Conservation (phyloP, 805 yeast species). For the Spathaspora boniae region DNA sequence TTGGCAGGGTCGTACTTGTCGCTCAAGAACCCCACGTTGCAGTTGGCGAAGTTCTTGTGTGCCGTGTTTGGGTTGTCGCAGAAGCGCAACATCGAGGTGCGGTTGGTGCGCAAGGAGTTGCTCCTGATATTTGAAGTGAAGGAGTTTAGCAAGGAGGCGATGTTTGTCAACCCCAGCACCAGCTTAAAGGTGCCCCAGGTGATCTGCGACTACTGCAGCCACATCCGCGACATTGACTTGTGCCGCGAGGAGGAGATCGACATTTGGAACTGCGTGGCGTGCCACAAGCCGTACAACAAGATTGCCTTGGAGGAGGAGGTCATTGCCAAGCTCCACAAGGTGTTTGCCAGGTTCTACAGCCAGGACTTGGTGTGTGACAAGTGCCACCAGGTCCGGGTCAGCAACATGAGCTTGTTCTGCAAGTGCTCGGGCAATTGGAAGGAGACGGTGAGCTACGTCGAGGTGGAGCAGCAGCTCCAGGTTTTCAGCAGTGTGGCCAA, state of each 20-base stretch:
- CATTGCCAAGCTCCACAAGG: constrained; percentile 57
- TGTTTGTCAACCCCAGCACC: constrained; percentile 71
- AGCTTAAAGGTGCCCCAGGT: constrained; percentile 64
- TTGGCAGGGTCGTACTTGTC: constrained; percentile 69
- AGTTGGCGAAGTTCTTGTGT: constrained; percentile 70
- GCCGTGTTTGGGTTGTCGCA: constrained; percentile 69
- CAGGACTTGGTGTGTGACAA: constrained; percentile 84
- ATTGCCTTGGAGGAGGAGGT: constrained; percentile 76
- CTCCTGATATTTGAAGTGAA: constrained; percentile 71
- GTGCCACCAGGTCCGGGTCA: constrained; percentile 65
- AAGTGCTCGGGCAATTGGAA: constrained; percentile 86
- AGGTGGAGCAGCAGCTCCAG: constrained; percentile 41
- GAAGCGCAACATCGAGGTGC: constrained; percentile 64
- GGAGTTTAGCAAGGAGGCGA: constrained; percentile 78
- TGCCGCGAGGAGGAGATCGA: constrained; percentile 59
- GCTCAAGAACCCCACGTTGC: constrained; percentile 69
- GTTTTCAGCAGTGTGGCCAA: constrained; percentile 59
- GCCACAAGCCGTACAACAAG: constrained; percentile 61
- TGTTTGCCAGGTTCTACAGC: constrained; percentile 56
- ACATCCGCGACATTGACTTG: constrained; percentile 71
- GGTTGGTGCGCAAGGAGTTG: constrained; percentile 71
- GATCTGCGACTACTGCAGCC: constrained; percentile 77
- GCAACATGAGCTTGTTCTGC: constrained; percentile 71
- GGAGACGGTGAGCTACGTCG: constrained; percentile 47
- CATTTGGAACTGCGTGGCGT: constrained; percentile 65